Base-by-base conservation (phyloP, 2,329 filamentous ascomycete genomes). In the Tolypocladium guangdongense region DNA sequence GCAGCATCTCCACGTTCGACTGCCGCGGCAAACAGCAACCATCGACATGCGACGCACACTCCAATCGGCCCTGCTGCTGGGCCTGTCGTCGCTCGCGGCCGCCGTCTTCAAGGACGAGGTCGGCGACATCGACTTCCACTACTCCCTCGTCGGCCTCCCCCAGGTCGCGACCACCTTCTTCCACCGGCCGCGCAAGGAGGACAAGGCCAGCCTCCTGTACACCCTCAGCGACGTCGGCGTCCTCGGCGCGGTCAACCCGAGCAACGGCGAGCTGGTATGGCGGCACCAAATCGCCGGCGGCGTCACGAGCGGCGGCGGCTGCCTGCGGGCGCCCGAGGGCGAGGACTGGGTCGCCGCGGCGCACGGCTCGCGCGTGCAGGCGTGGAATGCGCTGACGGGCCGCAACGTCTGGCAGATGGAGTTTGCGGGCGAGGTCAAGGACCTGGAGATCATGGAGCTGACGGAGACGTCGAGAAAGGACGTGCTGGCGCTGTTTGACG, bases 41-140 rank as follows among this genome's bases (percentile, higher is more conserved):
- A 41, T 41, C 58, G 60, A 58, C 51, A 72, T 72, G 69, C 68
- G 69, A 62, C 65, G 64, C 58, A 60, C 65, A 59, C 51, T 70
- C 52, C 64, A 66, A 60, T 63, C 67, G 58, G 63, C 63, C 56
- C 62, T 71, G 41, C 62, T 74, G 33, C 62, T 73, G 60, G 71
- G 66, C 59, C 64, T 73, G 48, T 68, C 71, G 53, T 64, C 70
- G 49, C 62, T 73, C 49, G 74, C 81, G 51, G 62, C 61, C 7
- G 88, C 90, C 59, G 83, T 97, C 56, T 96, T 90, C 74, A 78
- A 81, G 61, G 93, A 99, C 66, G 92, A 99, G 70, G 90, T 95
- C 60, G 91, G 85, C 74, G 81, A 89, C 63, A 82, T 95, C 68
- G 93, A 99, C 72, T 97, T 90, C 74, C 92, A 97, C 72, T 84